These are phyloP conservation scores for Rhizopus stolonifer DNA, from an alignment of 371 early-diverging fungal genomes.

Conservation along the genomic window DNA sequence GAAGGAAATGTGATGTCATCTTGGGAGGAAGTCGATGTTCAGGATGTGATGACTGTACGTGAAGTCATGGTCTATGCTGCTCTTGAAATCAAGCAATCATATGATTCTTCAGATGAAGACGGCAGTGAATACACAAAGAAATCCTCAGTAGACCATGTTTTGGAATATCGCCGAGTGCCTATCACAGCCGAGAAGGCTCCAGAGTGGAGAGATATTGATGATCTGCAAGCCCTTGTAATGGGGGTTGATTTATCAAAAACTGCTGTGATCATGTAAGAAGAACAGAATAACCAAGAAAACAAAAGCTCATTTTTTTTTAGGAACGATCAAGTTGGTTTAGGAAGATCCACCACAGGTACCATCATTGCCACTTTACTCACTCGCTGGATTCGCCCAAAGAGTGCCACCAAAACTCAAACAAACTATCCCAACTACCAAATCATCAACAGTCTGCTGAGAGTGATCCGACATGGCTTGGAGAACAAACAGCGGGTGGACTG, in stretches of 20 bases:
- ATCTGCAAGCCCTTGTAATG: conserved; percentile 42
- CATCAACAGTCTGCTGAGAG: conserved; percentile 68
- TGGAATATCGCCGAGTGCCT: conserved; percentile 59
- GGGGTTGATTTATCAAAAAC: conserved; percentile 36
- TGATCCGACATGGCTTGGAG: conserved; percentile 64
- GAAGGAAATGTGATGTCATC: conserved; percentile 50
- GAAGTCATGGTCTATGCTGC: conserved; percentile 53
- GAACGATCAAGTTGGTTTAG: conserved; percentile 71
- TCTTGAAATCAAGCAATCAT: conserved; percentile 22
- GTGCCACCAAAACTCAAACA: not conserved
- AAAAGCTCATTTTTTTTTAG: conserved; percentile 28
- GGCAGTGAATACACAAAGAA: conserved; percentile 6
- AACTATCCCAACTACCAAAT: conserved; percentile 54
- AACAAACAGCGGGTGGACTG: conserved; percentile 62
- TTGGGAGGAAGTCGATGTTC: conserved; percentile 62
- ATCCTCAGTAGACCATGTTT: not conserved
- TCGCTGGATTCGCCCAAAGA: conserved; percentile 45
- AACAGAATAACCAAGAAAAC: not conserved
- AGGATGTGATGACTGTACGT: conserved; percentile 55
- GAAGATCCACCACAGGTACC: conserved; percentile 62
- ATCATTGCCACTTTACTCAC: conserved; percentile 57
- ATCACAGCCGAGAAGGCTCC: conserved; percentile 65
- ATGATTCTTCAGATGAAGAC: conserved; percentile 13
- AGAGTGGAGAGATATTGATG: conserved; percentile 62
- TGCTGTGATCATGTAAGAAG: conserved; percentile 56